These are phyloP conservation scores for Pichia sp. DNA, from an alignment of 1,139 yeast genomes.

Conservation along the genomic window DNA sequence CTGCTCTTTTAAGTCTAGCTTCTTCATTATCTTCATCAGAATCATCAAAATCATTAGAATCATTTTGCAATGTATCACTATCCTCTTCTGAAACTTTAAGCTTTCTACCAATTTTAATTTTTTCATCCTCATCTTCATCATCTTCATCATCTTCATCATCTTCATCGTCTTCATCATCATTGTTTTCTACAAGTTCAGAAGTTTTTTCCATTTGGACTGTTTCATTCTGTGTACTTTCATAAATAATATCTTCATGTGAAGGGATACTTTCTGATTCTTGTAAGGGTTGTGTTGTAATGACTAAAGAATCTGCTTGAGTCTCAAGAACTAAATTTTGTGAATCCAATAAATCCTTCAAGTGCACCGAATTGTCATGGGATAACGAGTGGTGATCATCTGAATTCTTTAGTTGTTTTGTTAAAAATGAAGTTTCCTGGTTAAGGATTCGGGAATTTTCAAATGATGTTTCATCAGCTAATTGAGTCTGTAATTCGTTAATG, in stretches of 20 bases:
- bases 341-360: conserved; percentile 18
- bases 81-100: conserved; percentile 1
- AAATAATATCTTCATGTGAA: neutral
- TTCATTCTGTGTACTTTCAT: neutral
- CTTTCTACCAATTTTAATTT: conserved; percentile 10
- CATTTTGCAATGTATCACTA: too few species aligned
- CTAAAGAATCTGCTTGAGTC: conserved; percentile 22
- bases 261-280: neutral
- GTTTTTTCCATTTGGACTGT: neutral
- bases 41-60: conserved; percentile 12
- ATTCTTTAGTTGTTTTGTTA: conserved; percentile 7
- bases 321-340: conserved; percentile 28
- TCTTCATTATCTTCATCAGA: conserved; percentile 27
- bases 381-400: conserved; percentile 8
- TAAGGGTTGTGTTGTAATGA: conserved; percentile 1
- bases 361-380: neutral
- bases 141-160: conserved; percentile 4
- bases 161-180: conserved; percentile 4
- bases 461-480: conserved; percentile 7
- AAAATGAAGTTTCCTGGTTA: conserved; percentile 10
- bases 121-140: conserved; percentile 16
- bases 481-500: neutral
- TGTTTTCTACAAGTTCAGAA: neutral
- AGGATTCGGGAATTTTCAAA: conserved; percentile 4
- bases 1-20: conserved; percentile 16